Conservation (phyloP, 2,329 filamentous ascomycete species). For the Nothopassalora personata region DNA sequence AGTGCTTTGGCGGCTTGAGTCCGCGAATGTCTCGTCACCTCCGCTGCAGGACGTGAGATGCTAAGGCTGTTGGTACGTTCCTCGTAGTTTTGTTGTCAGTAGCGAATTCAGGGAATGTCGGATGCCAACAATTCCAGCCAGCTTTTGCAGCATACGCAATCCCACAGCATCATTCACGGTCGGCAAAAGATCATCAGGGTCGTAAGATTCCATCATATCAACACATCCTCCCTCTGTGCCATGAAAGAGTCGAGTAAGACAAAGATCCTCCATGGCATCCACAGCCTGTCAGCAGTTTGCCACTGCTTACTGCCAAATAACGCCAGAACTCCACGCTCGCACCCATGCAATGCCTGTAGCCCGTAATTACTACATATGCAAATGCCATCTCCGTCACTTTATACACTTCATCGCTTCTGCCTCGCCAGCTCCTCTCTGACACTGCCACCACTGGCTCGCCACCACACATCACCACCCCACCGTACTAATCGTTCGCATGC, state of each 20-base stretch:
- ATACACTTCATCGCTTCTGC: conserved; percentile 17
- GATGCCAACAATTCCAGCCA: no score
- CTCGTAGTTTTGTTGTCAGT: no score
- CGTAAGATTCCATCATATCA: not conserved
- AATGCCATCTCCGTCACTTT: not conserved
- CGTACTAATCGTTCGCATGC: conserved; percentile 77
- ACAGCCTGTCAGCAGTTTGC: not conserved
- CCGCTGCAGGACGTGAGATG: no score
- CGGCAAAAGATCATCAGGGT: not conserved
- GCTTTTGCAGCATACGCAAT: no score
- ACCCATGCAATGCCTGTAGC: conserved; percentile 1
- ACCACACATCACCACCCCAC: conserved; percentile 94
- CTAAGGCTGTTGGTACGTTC: no score
- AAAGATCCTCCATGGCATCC: not conserved
- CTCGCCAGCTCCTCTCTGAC: conserved; percentile 45
- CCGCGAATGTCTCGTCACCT: no score
- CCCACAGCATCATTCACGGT: no score
- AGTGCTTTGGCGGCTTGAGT: no score
- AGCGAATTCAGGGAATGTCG: no score
- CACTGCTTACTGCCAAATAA: not conserved
- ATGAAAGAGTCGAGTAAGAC: not conserved
- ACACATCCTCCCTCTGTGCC: not conserved
- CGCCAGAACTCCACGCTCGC: not conserved
- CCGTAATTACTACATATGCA: not conserved
- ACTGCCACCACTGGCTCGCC: conserved; percentile 71